Evolutionary conservation across 2,329 filamentous ascomycete species (phyloP).

Genomic region (Aspergillus fumigatiaffinis): DNA sequence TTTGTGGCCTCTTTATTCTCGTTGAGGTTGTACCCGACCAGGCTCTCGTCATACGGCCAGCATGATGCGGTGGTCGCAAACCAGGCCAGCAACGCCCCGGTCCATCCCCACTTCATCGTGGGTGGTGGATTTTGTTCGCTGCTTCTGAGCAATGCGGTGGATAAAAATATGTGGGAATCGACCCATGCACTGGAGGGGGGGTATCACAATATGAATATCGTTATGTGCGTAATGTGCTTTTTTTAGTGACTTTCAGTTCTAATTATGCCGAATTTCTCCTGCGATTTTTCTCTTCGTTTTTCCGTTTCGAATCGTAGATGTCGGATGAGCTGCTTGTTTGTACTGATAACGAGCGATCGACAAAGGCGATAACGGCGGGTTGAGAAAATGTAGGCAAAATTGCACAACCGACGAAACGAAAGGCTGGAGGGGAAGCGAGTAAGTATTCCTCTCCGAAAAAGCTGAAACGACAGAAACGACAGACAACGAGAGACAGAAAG

Average conservation of each 20-base stretch:
- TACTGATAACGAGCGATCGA: neutral
- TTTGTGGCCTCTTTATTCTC: slow-evolving; percentile 51
- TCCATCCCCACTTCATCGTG: slow-evolving; percentile 26
- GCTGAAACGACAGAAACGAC: neutral
- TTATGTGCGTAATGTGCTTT: neutral
- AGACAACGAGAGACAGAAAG: neutral
- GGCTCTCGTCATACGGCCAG: slow-evolving; percentile 46
- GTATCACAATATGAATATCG: neutral
- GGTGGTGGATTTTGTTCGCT: neutral
- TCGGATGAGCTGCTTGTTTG: neutral
- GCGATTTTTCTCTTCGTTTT: neutral
- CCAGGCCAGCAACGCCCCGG: slow-evolving; percentile 19
- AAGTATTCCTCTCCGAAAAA: neutral
- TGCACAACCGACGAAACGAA: neutral
- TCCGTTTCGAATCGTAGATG: neutral
- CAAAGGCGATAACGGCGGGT: neutral
- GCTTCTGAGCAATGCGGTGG: neutral
- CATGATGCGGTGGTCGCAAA: slow-evolving; percentile 18
- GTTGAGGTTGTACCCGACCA: slow-evolving; percentile 57
- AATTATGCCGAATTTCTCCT: neutral
- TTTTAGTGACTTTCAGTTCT: neutral
- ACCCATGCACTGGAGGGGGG: neutral
- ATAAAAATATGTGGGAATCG: neutral
- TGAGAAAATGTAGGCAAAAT: neutral
- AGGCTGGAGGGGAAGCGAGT: neutral